Evolutionary conservation across 768 basidiomycete species (phyloP).

Genomic region (Roridomyces roridus): DNA sequence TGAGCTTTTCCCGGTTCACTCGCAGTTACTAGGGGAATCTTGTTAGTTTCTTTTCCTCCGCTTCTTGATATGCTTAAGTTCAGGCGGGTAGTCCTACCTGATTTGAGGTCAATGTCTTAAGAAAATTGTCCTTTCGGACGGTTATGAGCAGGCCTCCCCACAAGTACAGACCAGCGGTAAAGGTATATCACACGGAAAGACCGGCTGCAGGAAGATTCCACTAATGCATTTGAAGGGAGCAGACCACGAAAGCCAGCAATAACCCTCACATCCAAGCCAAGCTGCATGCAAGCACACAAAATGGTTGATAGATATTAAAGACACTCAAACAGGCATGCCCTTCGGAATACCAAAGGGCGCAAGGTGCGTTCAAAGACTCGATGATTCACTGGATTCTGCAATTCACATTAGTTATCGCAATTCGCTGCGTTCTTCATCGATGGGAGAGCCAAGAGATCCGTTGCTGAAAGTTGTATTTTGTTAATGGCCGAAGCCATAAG

Average conservation of each 20-base stretch:
- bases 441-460: slow-evolving; percentile 81
- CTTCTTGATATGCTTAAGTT: slow-evolving; percentile 92
- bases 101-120: slow-evolving; percentile 70
- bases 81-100: slow-evolving; percentile 85
- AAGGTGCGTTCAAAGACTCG: slow-evolving; percentile 86
- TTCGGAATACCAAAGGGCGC: slow-evolving; percentile 77
- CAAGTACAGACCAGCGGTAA: slow-evolving; percentile 40
- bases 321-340: slow-evolving; percentile 83
- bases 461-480: slow-evolving; percentile 52
- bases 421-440: slow-evolving; percentile 85
- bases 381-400: slow-evolving; percentile 85
- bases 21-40: too few relatives aligned
- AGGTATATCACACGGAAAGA: slow-evolving; percentile 60
- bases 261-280: slow-evolving; percentile 49
- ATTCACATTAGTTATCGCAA: slow-evolving; percentile 85
- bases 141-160: slow-evolving; percentile 33
- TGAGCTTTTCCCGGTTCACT: too few relatives aligned
- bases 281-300: slow-evolving; percentile 32
- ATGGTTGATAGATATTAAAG: slow-evolving; percentile 61
- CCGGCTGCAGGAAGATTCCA: slow-evolving; percentile 32
- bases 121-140: slow-evolving; percentile 20
- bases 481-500: slow-evolving; percentile 33
- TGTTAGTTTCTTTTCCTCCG: slow-evolving; percentile 92
- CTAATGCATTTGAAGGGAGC: slow-evolving; percentile 58
- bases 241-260: slow-evolving; percentile 38